Evolutionary conservation across 2,329 filamentous ascomycete genomes (phyloP), one percentile per base, ranked within the genome.

Genomic region (Fusarium sororula): DNA sequence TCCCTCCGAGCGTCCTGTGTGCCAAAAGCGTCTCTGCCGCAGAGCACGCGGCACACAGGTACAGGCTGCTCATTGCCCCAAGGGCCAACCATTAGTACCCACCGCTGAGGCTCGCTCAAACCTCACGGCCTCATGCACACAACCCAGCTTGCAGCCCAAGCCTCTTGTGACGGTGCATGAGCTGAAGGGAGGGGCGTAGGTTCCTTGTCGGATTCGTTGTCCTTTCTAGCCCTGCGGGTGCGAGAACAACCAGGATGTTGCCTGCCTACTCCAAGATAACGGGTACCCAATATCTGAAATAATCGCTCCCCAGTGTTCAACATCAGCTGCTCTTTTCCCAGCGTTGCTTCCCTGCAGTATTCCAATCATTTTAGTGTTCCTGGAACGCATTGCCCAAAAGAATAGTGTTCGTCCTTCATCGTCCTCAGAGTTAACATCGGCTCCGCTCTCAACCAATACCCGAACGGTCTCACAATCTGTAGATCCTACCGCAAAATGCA

Each of bases 231-330:
- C 12, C 5, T 1, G 24, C 0, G 2, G 24, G 2, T 10, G 95
- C 77, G 95, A 98, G 81, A 96, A 99, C 85, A 98, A 97, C 86
- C 97, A 97, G 84, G 98, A 98, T 80, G 96, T 98, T 39, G 94
- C 98, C 5, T 91, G 97, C 72, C 88, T 98, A 81, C 86, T 98
- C n/a, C 95, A 98, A 83, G 94, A 94, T 70, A 96, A 96, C 3
- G 10, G 17, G 35, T 37, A 37, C 15, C 35, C 8, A 3, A 37
- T 37, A 8, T 18, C 15, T 5, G 35, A 9, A 37, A 37, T 10
- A 10, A 37, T 10, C 35, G 8, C 4, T 0, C 35, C 35, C 35
- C 18, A 37, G 17, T 10, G 35, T 37, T 37, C 18, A 37, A 18
- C 3, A 37, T 18, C 35, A 17, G 8, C 15, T 1, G 15, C 17